phyloP scores from a whole-genome alignment of 805 yeast species.

The Teunomyces kruisii region DNA sequence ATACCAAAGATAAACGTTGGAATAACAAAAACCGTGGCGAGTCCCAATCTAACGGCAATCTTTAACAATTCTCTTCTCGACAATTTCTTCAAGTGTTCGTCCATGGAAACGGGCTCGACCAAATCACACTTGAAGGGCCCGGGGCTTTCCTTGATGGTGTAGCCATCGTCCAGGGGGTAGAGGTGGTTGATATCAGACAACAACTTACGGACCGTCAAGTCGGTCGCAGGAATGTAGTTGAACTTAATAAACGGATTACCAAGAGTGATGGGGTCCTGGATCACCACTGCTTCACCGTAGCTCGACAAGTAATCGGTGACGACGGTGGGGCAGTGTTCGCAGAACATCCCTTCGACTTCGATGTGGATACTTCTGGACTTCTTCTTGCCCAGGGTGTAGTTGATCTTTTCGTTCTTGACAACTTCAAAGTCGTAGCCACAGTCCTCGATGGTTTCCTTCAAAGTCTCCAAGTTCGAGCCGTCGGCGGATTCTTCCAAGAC shows the following conservation, averaged over 20 bases:
- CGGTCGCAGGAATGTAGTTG: slow-evolving; percentile 59
- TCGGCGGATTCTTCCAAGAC: slow-evolving; percentile 44
- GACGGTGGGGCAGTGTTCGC: slow-evolving; percentile 65
- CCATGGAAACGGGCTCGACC: slow-evolving; percentile 56
- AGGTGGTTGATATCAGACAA: slow-evolving; percentile 48
- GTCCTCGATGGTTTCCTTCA: slow-evolving; percentile 58
- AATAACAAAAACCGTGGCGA: slow-evolving; percentile 56
- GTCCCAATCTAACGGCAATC: slow-evolving; percentile 45
- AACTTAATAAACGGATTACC: slow-evolving; percentile 59
- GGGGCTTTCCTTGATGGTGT: slow-evolving; percentile 13
- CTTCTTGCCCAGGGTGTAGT: slow-evolving; percentile 47
- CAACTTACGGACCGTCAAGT: slow-evolving; percentile 55
- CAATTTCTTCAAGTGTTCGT: slow-evolving; percentile 57
- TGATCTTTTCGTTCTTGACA: slow-evolving; percentile 42
- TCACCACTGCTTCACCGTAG: slow-evolving; percentile 57
- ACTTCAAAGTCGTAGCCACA: slow-evolving; percentile 63
- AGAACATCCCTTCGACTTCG: slow-evolving; percentile 63
- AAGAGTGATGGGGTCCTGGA: slow-evolving; percentile 56
- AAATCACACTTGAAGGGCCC: slow-evolving; percentile 51
- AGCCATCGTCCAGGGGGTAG: slow-evolving; percentile 29
- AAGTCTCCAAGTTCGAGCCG: slow-evolving; percentile 28
- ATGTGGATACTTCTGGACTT: slow-evolving; percentile 57
- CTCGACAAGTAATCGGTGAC: slow-evolving; percentile 48
- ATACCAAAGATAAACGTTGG: slow-evolving; percentile 70
- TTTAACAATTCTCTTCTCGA: slow-evolving; percentile 48